These are phyloP conservation scores for Wallemia ichthyophaga DNA, from an alignment of 1,284 basidiomycete genomes.

Conservation along the genomic window DNA sequence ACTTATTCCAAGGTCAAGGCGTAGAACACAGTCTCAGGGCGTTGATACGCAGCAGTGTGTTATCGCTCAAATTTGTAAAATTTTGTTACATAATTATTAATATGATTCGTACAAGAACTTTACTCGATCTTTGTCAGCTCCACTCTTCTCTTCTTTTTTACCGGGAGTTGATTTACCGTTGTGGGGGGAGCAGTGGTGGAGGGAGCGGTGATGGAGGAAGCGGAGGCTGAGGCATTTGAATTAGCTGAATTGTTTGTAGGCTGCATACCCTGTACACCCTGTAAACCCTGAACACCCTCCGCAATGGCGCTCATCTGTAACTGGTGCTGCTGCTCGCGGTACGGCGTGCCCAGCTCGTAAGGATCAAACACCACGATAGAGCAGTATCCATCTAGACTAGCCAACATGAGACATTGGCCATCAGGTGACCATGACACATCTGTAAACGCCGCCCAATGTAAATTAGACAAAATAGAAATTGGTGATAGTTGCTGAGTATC, in stretches of 20 bases:
- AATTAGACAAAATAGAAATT: constrained; percentile 66
- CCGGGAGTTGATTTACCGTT: not conserved
- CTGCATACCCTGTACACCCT: too few species aligned
- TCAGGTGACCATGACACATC: constrained; percentile 92
- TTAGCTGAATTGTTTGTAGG: too few species aligned
- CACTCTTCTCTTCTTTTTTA: constrained; percentile 1
- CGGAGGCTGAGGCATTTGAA: too few species aligned
- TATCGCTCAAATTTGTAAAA: too few species aligned
- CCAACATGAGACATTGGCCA: constrained; percentile 68
- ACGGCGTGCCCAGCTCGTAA: constrained; percentile 57
- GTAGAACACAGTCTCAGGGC: too few species aligned
- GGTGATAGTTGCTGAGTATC: constrained; percentile 90
- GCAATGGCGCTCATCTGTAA: constrained; percentile 63
- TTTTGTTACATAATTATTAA: too few species aligned
- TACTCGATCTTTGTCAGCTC: not conserved
- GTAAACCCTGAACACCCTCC: constrained; percentile 19
- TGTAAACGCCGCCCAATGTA: constrained; percentile 94
- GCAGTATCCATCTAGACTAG: constrained; percentile 88
- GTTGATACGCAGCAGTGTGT: too few species aligned
- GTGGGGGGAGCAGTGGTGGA: not conserved
- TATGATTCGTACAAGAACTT: not conserved
- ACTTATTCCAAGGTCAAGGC: too few species aligned
- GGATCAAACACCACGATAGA: constrained; percentile 45
- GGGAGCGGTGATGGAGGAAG: not conserved
- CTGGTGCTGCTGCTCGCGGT: constrained; percentile 61